Conservation (phyloP, 768 basidiomycete species). For the Rhodocollybia butyracea region DNA sequence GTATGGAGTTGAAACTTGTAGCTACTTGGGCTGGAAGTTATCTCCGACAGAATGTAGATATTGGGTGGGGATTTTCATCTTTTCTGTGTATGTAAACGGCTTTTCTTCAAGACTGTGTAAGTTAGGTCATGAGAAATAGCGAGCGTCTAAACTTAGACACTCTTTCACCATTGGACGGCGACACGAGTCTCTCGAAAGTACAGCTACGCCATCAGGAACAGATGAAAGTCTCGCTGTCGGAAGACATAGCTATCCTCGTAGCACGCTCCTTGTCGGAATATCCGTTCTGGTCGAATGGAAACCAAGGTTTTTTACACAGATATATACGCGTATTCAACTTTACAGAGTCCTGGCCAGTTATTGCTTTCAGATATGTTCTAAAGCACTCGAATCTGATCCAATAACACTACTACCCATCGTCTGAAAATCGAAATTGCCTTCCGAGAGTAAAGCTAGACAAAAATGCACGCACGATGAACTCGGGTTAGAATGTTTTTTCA, state of each 20-base stretch:
- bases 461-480: conserved; percentile 39
- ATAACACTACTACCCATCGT: not conserved
- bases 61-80: too few relatives aligned
- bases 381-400: conserved; percentile 34
- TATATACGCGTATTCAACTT: not conserved
- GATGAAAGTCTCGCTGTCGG: too few relatives aligned
- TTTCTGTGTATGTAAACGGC: too few relatives aligned
- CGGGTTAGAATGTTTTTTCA: conserved; percentile 57
- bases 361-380: conserved; percentile 56
- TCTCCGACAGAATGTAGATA: too few relatives aligned
- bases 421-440: conserved; percentile 1
- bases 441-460: conserved; percentile 61
- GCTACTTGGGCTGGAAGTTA: too few relatives aligned
- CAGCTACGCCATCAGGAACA: too few relatives aligned
- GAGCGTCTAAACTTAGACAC: too few relatives aligned
- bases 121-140: too few relatives aligned
- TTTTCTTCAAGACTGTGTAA: too few relatives aligned
- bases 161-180: too few relatives aligned
- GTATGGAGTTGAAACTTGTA: too few relatives aligned
- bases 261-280: conserved; percentile 69
- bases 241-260: conserved; percentile 49
- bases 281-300: conserved; percentile 60
- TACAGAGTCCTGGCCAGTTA: conserved; percentile 44
- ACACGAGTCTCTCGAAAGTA: too few relatives aligned
- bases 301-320: conserved; percentile 35